Evolutionary conservation across 2,329 filamentous ascomycete genomes (phyloP), one percentile per base, ranked within the genome.

Genomic region (Rachicladosporium sp.): DNA sequence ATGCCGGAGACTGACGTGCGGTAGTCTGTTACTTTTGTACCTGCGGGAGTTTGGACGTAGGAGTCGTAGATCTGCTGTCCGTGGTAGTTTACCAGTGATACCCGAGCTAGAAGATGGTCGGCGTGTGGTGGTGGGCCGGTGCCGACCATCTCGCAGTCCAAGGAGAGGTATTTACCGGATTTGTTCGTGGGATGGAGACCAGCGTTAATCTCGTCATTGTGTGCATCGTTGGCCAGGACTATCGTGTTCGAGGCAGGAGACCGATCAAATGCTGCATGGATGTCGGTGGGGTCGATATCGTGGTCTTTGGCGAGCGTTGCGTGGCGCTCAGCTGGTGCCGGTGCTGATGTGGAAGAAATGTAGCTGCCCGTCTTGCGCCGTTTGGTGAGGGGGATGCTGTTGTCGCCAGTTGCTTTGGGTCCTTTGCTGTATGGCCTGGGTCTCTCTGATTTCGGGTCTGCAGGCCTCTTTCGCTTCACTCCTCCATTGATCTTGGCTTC

Each of bases 71-170:
- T 67, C 60, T 94, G 86, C 21, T 82, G 75, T 11, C 88, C 88
- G 57, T 95, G 86, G 61, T 88, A 98, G 61, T 96, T 93, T 50
- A 95, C 88, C 10, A 93, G 67, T 55, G 84, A 93, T 40, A 89
- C 85, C 35, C 91, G 76, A 1, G 91, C 91, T 33, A 98, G 74
- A 0, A 78, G 78, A 29, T 85, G 87, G 55, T 78, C 74, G 47
- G 80, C 70, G 37, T 76, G 76, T 3, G 74, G 66, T 31, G 64
- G 59, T 4, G 75, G 61, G 0, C 82, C 83, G 9, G 93, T 76
- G 35, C 89, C 91, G 19, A 98, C 91, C 91, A 98, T 98, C 65
- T 98, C 91, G 61, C 91, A 98, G 66, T 98, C 91, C 35, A 98
- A 76, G 12, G 84, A 82, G 32, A 98, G 66, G 59, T 93, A 98